A percentile compares a stretch with the other conserved stretches of the same genome.
Conservation (phyloP, 148 eudicot species). For the Oxyria digyna region DNA sequence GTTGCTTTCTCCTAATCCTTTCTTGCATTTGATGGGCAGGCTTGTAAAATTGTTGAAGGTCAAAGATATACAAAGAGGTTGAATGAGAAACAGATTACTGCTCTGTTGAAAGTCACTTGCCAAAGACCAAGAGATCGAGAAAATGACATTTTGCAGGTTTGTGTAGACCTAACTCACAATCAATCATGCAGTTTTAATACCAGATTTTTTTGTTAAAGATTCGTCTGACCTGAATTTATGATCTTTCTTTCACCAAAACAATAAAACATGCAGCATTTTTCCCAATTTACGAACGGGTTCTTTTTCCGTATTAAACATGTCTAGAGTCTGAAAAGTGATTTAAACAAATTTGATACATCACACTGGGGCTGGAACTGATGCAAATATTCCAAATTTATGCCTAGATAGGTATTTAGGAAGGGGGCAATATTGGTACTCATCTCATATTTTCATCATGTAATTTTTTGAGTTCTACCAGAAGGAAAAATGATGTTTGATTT, state of each 20-base stretch:
- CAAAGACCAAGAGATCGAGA: slow-evolving; percentile 67
- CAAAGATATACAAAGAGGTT: slow-evolving; percentile 60
- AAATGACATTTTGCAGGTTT: slow-evolving; percentile 60
- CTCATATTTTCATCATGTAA: background rate
- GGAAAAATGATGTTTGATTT: background rate
- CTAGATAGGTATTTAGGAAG: background rate
- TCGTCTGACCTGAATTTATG: background rate
- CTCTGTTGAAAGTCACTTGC: slow-evolving; percentile 57
- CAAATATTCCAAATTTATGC: background rate
- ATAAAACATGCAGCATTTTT: background rate
- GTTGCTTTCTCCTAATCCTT: background rate
- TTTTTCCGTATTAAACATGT: too few relatives aligned
- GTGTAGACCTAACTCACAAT: background rate
- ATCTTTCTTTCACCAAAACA: background rate
- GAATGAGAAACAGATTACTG: slow-evolving; percentile 67
- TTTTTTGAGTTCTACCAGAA: background rate
- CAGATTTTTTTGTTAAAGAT: background rate
- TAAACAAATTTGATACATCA: too few relatives aligned
- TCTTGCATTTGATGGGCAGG: slow-evolving; percentile 23
- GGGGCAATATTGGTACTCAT: background rate
- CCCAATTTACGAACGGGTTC: background rate
- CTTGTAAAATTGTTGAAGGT: slow-evolving; percentile 74
- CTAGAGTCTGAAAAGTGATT: too few relatives aligned
- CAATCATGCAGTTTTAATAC: background rate
- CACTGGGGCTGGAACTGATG: background rate